Evolutionary conservation across 345 rosid species (phyloP).

Genomic region (Syzygium jambos): DNA sequence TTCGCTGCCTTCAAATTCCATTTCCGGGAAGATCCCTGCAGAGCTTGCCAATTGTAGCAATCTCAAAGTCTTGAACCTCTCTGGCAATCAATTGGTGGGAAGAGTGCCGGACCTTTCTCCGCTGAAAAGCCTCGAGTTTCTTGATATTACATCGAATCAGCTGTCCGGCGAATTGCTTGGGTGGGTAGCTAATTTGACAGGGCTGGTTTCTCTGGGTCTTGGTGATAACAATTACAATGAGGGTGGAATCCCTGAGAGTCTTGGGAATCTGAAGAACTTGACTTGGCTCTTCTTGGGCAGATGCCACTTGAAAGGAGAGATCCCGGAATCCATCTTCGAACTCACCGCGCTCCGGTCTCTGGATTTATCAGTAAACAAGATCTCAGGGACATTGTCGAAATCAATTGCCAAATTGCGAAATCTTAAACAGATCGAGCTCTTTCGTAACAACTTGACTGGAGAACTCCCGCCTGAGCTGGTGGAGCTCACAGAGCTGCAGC

Average conservation of each 20-base stretch:
- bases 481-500: constrained; percentile 36
- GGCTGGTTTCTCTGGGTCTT: constrained; percentile 32
- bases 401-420: constrained; percentile 43
- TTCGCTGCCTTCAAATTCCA: constrained; percentile 31
- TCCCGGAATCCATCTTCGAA: constrained; percentile 55
- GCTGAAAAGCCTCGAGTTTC: constrained; percentile 31
- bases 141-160: constrained; percentile 43
- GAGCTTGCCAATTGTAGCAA: constrained; percentile 32
- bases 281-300: constrained; percentile 38
- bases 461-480: constrained; percentile 50
- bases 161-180: constrained; percentile 52
- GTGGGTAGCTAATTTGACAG: constrained; percentile 60
- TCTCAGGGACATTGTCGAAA: constrained; percentile 48
- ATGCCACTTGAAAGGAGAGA: constrained; percentile 35
- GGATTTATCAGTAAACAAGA: constrained; percentile 45
- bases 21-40: constrained; percentile 52
- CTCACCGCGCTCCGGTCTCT: constrained; percentile 33
- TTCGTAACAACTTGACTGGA: constrained; percentile 43
- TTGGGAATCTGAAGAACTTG: constrained; percentile 64
- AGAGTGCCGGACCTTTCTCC: constrained; percentile 52
- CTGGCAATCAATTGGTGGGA: constrained; percentile 43
- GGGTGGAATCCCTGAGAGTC: constrained; percentile 41
- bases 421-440: constrained; percentile 62
- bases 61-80: constrained; percentile 53
- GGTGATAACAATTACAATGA: constrained; percentile 38